These are phyloP conservation scores for Leishmania amazonensis DNA, from an alignment of 208 protist genomes.

Conservation along the genomic window DNA sequence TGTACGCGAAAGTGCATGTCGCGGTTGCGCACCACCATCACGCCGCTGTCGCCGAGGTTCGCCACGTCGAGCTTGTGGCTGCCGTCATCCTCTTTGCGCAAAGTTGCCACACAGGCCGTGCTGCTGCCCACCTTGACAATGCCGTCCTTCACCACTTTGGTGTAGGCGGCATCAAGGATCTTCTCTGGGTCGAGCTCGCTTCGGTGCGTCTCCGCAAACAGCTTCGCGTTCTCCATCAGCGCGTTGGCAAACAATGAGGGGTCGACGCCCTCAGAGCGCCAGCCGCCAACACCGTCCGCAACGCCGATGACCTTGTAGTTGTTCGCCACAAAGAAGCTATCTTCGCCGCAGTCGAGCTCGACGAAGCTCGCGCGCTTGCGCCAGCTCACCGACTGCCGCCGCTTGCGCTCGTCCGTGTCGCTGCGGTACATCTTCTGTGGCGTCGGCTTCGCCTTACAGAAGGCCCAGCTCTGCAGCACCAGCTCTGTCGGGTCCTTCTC, in stretches of 20 bases:
- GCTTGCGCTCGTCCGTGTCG: constrained; percentile 79
- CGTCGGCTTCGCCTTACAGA: constrained; percentile 88
- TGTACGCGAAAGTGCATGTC: constrained; percentile 77
- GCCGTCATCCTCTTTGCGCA: constrained; percentile 57
- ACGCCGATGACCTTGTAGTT: constrained; percentile 92
- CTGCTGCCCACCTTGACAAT: constrained; percentile 90
- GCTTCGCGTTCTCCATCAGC: constrained; percentile 92
- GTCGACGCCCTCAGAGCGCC: constrained; percentile 86
- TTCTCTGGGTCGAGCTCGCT: constrained; percentile 77
- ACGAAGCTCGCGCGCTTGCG: constrained; percentile 89
- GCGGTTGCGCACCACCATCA: constrained; percentile 85
- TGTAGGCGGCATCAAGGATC: constrained; percentile 84
- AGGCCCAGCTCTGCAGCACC: constrained; percentile 91
- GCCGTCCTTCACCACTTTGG: constrained; percentile 73
- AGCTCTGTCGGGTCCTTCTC: constrained; percentile 84
- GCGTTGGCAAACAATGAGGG: constrained; percentile 82
- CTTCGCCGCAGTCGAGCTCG: constrained; percentile 93
- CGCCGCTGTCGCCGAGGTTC: constrained; percentile 91
- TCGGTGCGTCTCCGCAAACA: constrained; percentile 84
- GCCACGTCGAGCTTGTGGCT: constrained; percentile 80
- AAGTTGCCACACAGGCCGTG: constrained; percentile 84
- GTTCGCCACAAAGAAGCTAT: constrained; percentile 94
- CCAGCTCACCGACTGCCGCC: constrained; percentile 70
- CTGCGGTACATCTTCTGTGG: constrained; percentile 78
- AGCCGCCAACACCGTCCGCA: constrained; percentile 93